Evolutionary conservation across 1,284 basidiomycete species (phyloP).

Genomic region (Lignosus rhinocerotis): DNA sequence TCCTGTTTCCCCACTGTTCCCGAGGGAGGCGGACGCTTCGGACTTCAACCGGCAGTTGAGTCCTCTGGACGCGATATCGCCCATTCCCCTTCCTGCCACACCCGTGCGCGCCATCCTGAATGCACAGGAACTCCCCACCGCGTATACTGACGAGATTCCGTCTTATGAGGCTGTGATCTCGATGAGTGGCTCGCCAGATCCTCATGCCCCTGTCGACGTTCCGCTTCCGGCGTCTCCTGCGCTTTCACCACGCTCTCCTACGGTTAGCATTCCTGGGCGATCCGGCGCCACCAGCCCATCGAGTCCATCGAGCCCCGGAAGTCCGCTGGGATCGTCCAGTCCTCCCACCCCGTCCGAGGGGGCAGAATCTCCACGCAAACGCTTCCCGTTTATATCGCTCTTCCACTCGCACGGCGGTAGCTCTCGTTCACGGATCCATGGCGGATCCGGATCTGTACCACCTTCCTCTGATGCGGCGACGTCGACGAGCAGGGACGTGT

Average conservation of each 20-base stretch:
- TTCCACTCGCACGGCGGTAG: conserved; percentile 7
- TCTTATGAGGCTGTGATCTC: conserved; percentile 20
- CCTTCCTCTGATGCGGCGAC: background rate
- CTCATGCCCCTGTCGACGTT: conserved; percentile 1
- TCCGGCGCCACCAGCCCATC: conserved; percentile 3
- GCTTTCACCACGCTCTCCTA: background rate
- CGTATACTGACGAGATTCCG: conserved; percentile 14
- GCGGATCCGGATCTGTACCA: conserved; percentile 6
- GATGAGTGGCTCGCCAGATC: conserved; percentile 17
- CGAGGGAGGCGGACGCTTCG: background rate
- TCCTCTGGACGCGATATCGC: background rate
- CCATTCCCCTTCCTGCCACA: conserved; percentile 3
- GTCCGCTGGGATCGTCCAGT: conserved; percentile 4
- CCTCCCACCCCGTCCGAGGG: conserved; percentile 5
- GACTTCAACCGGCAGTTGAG: conserved; percentile 4
- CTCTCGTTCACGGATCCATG: conserved; percentile 1
- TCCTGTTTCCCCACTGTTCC: background rate
- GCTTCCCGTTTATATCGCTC: conserved; percentile 20
- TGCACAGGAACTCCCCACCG: background rate
- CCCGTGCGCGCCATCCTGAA: background rate
- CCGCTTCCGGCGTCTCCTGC: conserved; percentile 8
- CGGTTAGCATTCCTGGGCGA: background rate
- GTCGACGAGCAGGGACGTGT: background rate
- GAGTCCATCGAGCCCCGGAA: conserved; percentile 1
- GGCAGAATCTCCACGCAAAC: conserved; percentile 16